Conservation (phyloP, 768 basidiomycete species). For the Coprinopsis strossmayeri region DNA sequence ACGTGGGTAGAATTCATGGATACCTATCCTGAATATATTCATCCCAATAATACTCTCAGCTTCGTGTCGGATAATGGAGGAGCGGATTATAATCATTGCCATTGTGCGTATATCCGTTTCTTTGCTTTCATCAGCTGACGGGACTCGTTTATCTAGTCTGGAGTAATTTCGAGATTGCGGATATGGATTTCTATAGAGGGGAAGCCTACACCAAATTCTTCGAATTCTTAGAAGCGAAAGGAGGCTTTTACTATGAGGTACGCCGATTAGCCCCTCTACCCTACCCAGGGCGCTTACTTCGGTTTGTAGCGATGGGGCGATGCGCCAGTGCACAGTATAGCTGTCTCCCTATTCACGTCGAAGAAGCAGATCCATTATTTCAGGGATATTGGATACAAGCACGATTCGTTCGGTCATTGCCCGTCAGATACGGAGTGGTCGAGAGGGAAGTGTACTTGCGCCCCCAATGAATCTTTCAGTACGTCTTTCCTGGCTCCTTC, state of each 20-base stretch:
- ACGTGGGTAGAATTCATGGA: slow-evolving; percentile 75
- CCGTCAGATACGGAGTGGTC: slow-evolving; percentile 25
- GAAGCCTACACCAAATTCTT: slow-evolving; percentile 84
- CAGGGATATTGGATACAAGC: slow-evolving; percentile 77
- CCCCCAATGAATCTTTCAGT: slow-evolving; percentile 66
- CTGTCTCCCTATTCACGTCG: slow-evolving; percentile 65
- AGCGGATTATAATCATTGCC: slow-evolving; percentile 61
- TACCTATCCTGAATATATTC: slow-evolving; percentile 53
- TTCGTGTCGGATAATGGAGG: slow-evolving; percentile 73
- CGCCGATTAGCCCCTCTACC: slow-evolving; percentile 6
- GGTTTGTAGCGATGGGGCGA: slow-evolving; percentile 82
- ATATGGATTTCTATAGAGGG: slow-evolving; percentile 83
- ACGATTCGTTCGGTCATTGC: slow-evolving; percentile 77
- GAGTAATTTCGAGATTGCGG: slow-evolving; percentile 91
- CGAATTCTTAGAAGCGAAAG: slow-evolving; percentile 69
- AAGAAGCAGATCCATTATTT: slow-evolving; percentile 81
- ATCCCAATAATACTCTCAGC: slow-evolving; percentile 58
- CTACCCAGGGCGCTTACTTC: too few relatives aligned
- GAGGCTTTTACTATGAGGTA: slow-evolving; percentile 92
- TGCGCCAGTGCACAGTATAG: slow-evolving; percentile 72
- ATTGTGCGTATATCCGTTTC: slow-evolving; percentile 35
- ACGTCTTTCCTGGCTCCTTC: slow-evolving; percentile 14
- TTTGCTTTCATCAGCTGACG: not conserved
- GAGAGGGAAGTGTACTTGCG: slow-evolving; percentile 14
- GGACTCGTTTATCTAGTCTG: slow-evolving; percentile 42